Conservation (phyloP, 1,139 yeast genomes). For the Diutina ranongensis region DNA sequence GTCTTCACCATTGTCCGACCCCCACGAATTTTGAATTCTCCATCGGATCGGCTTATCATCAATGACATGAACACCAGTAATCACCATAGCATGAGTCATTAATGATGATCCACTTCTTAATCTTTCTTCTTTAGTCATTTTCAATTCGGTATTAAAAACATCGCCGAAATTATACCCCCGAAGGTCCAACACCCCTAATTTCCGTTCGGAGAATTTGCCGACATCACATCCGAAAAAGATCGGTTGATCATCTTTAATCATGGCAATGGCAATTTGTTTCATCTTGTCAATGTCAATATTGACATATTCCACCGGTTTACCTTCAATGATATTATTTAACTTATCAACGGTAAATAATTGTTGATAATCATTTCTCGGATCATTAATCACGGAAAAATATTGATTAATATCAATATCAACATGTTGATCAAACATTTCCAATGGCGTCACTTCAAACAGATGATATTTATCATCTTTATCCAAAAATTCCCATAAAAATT, state of each 20-base stretch:
- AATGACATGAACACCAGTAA: conserved; percentile 53
- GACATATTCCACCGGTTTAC: conserved; percentile 56
- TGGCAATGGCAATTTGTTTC: conserved; percentile 48
- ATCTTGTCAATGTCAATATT: conserved; percentile 51
- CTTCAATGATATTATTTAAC: conserved; percentile 60
- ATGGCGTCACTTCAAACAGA: conserved; percentile 45
- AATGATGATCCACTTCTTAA: conserved; percentile 42
- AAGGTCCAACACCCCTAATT: conserved; percentile 58
- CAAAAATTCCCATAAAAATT: conserved; percentile 60
- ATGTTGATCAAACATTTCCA: conserved; percentile 45
- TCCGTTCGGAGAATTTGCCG: conserved; percentile 53
- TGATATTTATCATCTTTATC: conserved; percentile 62
- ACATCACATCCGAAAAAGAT: conserved; percentile 83
- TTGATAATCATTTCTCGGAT: conserved; percentile 64
- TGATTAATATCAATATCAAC: conserved; percentile 40
- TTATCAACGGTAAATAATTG: conserved; percentile 58
- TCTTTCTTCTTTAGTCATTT: conserved; percentile 41
- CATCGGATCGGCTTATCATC: conserved; percentile 52
- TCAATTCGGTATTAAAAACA: conserved; percentile 45
- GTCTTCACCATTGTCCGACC: conserved; percentile 58
- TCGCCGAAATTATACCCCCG: conserved; percentile 56
- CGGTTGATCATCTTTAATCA: conserved; percentile 61
- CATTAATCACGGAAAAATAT: conserved; percentile 61
- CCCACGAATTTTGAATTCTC: conserved; percentile 86
- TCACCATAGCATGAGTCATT: conserved; percentile 85